Percentiles rank a stretch among this genome's conserved stretches.
Conservation (phyloP, 768 basidiomycete species). For the Suillus ampliporus region DNA sequence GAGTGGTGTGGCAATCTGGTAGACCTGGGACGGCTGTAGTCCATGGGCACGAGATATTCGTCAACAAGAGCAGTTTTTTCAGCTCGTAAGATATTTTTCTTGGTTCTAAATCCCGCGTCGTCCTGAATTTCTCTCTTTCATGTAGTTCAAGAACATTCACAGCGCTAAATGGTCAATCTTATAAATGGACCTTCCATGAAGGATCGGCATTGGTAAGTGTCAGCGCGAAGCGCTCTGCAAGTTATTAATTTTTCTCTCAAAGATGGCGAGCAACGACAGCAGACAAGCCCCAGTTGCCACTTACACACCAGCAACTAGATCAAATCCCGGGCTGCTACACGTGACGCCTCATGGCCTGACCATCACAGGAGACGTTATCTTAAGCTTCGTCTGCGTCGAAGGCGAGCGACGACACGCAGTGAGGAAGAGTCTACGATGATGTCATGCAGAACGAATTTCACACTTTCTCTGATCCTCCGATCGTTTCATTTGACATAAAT, state of each 20-base stretch:
- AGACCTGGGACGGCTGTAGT: constrained; percentile 32
- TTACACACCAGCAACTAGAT: constrained; percentile 28
- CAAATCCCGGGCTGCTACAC: constrained; percentile 37
- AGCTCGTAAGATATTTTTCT: constrained; percentile 33
- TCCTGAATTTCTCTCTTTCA: neutral
- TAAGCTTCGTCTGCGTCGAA: constrained; percentile 39
- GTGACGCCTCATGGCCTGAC: constrained; percentile 39
- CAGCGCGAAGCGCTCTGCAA: neutral
- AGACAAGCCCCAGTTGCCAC: constrained; percentile 39
- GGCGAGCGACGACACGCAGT: constrained; percentile 37
- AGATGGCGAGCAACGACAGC: constrained; percentile 41
- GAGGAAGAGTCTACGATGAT: constrained; percentile 22
- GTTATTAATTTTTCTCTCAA: neutral
- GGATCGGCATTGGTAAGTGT: constrained; percentile 35
- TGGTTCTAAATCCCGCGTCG: neutral
- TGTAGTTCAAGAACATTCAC: constrained; percentile 38
- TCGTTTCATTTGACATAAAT: neutral
- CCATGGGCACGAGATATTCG: constrained; percentile 32
- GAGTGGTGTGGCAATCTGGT: constrained; percentile 37
- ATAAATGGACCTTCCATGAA: constrained; percentile 41
- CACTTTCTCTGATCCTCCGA: neutral
- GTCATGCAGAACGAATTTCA: neutral
- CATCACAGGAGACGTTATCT: constrained; percentile 37
- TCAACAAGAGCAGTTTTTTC: constrained; percentile 32
- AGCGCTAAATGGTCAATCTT: constrained; percentile 40